Base-by-base conservation (phyloP, 352 stramenopile species). In the Thalassiosira mediterranea region DNA sequence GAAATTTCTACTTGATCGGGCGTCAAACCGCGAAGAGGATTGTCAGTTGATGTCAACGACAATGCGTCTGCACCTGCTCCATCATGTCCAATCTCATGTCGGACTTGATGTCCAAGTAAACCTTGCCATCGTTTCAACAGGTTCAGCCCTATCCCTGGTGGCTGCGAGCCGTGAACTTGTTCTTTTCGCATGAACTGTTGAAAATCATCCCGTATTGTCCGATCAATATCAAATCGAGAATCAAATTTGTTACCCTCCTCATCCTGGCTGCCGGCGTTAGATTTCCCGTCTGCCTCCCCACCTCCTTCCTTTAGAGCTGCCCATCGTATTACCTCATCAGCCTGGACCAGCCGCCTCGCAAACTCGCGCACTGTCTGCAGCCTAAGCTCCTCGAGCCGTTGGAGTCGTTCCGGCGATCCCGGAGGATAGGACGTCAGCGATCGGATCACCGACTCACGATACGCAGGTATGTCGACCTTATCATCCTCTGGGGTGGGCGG, bases 351-450 rank as follows among this genome's bases (percentile, higher is more conserved):
- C 26, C 62, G 49, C 10, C 65, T 25, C 4, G 75, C 73, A 53
- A 93, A 81, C 59, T 81, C 68, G 23, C 80, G 58, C 3, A 93
- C 84, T 17, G 85, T 60, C 70, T 90, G 67, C 11, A 79, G 52
- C 69, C 87, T 48, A 38, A 91, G 66, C 40, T 87, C 72, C 63
- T 93, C 87, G 11, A 93, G 63, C 28, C 79, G 64, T 10, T 88
- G 54, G 10, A 90, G 34, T 52, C 87, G 44, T 46, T 89, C 73
- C 3, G 63, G 67, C 8, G 73, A 81, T 37, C 87, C 87, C 19
- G 87, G 83, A 40, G 85, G 85, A 77, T 91, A 86, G 0, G 80
- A 88, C 15, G 84, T 72, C 54, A 93, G 75, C 17, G 74, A 76
- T 49, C 76, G 68, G 25, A 93, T 72, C 13, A 75, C 52, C 8